phyloP scores from a whole-genome alignment of 2,329 filamentous ascomycete genomes.

The Chrysoporthe cubensis region DNA sequence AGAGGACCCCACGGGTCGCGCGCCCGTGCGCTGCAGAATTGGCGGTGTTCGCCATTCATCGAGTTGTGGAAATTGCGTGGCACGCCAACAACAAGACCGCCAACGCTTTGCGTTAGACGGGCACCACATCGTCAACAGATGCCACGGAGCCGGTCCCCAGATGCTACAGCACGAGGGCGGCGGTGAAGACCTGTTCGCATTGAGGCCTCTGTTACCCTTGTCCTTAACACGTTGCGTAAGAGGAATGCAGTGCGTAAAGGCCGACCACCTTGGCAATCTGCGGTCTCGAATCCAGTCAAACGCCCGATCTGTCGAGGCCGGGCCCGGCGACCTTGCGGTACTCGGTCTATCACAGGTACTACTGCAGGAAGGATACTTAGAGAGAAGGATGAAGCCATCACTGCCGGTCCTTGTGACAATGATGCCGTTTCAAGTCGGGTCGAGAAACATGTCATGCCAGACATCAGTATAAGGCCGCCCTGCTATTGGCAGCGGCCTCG shows the following conservation, averaged over 20 bases:
- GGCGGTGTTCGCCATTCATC: conserved; percentile 13
- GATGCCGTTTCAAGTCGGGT: background rate
- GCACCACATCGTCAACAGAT: background rate
- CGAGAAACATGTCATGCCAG: background rate
- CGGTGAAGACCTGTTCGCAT: conserved; percentile 11
- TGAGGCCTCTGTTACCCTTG: conserved; percentile 17
- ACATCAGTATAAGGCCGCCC: no score
- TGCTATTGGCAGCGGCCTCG: background rate
- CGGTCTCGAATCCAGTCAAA: conserved; percentile 3
- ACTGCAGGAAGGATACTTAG: background rate
- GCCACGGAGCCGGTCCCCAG: conserved; percentile 13
- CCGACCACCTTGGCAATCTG: background rate
- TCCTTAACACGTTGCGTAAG: conserved; percentile 21
- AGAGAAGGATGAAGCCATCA: background rate
- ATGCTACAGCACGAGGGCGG: background rate
- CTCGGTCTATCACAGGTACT: background rate
- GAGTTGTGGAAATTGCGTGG: conserved; percentile 11
- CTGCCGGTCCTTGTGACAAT: background rate
- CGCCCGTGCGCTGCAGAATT: conserved; percentile 14
- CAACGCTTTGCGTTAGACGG: conserved; percentile 3
- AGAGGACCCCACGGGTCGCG: background rate
- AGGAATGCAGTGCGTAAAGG: background rate
- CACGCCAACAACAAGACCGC: conserved; percentile 4
- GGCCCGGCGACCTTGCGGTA: background rate
- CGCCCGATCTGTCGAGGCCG: conserved; percentile 1